Evolutionary conservation across 164 flowering plant species (phyloP), one percentile per base, ranked within the genome.

Genomic region (Cinnamomum micranthum): DNA sequence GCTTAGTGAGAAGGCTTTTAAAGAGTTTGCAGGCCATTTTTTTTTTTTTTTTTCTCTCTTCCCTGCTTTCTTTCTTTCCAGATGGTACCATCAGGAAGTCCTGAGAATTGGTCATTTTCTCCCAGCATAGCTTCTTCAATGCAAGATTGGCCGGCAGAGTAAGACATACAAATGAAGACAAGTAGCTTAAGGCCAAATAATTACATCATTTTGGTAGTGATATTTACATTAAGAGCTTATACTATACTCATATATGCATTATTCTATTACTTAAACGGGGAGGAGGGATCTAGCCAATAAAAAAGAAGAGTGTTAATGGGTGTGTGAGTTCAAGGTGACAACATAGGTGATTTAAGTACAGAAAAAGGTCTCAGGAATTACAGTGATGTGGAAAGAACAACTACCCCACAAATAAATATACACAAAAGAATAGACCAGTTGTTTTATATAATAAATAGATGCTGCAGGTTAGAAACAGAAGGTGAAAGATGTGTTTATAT

Each of bases 201-300:
- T 41, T 75, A 77, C 81, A 79, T 78, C 83, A 77, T 71, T 72
- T 65, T 77, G 80, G 76, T 79, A 74, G 80, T 76, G 80, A 81
- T 78, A 71, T 80, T 64, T 50, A 7, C 47, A 58, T 76, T 19
- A 58, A 7, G 51, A 70, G 19, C 65, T 70, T 55, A 31, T 50
- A 15, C 35, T 68, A 12, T 7, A 68, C 31, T 4, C 33, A 22
- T 14, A 9, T 63, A 50, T 55, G 50, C 7, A 51, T 31, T 68
- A 17, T 23, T 63, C n/a, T 62, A 59, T 50, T 6, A 13, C 35
- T 58, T 65, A 28, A 65, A 35, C 4, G 55, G 24, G 52, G 47
- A 52, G 63, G 15, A 24, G 60, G 60, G 47, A 41, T 41, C 60
- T 19, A 20, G 60, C 59, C 13, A 52, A 55, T 55, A 17, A 55